A percentile compares a stretch with the other conserved stretches of the same genome.
These are phyloP conservation scores for Ceratocystis ficicola DNA, from an alignment of 2,329 filamentous ascomycete genomes.

Conservation along the genomic window DNA sequence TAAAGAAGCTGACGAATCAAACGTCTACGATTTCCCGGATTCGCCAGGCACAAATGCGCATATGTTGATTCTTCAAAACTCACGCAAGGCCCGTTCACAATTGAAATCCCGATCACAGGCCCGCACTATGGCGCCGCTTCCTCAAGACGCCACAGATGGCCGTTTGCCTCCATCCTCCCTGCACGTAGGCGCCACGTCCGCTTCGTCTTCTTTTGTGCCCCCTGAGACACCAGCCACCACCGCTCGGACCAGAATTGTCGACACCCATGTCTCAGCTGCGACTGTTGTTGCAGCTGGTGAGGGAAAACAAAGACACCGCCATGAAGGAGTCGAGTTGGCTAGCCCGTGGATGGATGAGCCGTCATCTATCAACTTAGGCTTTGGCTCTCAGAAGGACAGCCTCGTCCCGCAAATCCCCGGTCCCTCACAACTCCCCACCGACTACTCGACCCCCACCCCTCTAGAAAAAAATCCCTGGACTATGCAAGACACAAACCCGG, in stretches of 20 bases:
- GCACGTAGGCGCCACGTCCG: slow-evolving; percentile 14
- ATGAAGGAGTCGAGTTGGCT: not conserved
- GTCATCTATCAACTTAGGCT: slow-evolving; percentile 19
- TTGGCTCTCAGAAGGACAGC: slow-evolving; percentile 12
- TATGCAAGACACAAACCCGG: slow-evolving; percentile 8
- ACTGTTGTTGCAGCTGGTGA: slow-evolving; percentile 1
- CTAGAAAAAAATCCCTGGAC: slow-evolving; percentile 20
- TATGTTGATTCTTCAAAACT: slow-evolving; percentile 9
- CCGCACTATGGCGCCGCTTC: not conserved
- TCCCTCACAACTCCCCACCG: slow-evolving; percentile 19
- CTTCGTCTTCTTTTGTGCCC: slow-evolving; percentile 11
- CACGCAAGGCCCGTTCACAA: slow-evolving; percentile 6
- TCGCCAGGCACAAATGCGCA: slow-evolving; percentile 17
- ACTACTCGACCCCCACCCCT: slow-evolving; percentile 16
- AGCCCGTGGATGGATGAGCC: slow-evolving; percentile 22
- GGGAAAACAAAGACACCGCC: slow-evolving; percentile 2
- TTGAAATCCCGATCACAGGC: not conserved
- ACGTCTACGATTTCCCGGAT: slow-evolving; percentile 19
- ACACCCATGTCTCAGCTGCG: slow-evolving; percentile 16
- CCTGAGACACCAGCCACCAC: slow-evolving; percentile 22
- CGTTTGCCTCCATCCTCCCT: not conserved
- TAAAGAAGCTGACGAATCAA: slow-evolving; percentile 1
- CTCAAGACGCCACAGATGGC: slow-evolving; percentile 8
- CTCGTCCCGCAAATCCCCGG: slow-evolving; percentile 17
- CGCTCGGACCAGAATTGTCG: slow-evolving; percentile 19